Conservation (phyloP, 306 rosid species). For the Urtica urens region DNA sequence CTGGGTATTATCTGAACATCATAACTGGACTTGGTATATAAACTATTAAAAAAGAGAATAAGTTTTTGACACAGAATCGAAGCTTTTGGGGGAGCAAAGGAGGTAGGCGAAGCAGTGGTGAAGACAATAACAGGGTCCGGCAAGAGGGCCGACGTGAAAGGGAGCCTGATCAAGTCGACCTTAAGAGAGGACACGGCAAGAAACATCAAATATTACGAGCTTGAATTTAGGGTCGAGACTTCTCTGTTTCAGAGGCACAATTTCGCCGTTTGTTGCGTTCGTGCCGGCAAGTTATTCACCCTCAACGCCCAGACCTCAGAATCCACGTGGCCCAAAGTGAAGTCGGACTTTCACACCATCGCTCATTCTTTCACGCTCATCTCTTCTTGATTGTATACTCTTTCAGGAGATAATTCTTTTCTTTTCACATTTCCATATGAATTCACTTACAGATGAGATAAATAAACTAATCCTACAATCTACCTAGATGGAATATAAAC, state of each 20-base stretch:
- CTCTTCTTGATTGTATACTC: slow-evolving; percentile 13
- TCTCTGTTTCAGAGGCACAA: slow-evolving; percentile 57
- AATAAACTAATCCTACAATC: slow-evolving; percentile 6
- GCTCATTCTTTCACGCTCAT: slow-evolving; percentile 60
- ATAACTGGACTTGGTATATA: background rate
- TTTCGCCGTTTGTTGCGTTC: slow-evolving; percentile 57
- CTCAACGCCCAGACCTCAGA: slow-evolving; percentile 93
- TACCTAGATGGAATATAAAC: background rate
- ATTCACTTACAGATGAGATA: background rate
- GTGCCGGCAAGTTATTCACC: slow-evolving; percentile 50
- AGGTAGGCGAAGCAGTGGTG: slow-evolving; percentile 74
- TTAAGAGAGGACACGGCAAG: slow-evolving; percentile 42
- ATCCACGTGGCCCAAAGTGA: slow-evolving; percentile 47
- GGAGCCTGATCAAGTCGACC: slow-evolving; percentile 44
- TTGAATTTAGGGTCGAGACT: slow-evolving; percentile 74
- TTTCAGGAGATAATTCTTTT: background rate
- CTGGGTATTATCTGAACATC: background rate
- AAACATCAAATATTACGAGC: slow-evolving; percentile 48
- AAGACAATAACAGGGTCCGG: slow-evolving; percentile 49
- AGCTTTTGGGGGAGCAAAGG: slow-evolving; percentile 76
- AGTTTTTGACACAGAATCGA: slow-evolving; percentile 44
- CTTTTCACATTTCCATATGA: background rate
- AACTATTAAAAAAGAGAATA: too few relatives aligned
- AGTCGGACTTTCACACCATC: slow-evolving; percentile 44
- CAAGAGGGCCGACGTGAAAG: slow-evolving; percentile 47